Evolutionary conservation across 495 filamentous ascomycete genomes (phyloP).

Genomic region (Neurospora intermedia): DNA sequence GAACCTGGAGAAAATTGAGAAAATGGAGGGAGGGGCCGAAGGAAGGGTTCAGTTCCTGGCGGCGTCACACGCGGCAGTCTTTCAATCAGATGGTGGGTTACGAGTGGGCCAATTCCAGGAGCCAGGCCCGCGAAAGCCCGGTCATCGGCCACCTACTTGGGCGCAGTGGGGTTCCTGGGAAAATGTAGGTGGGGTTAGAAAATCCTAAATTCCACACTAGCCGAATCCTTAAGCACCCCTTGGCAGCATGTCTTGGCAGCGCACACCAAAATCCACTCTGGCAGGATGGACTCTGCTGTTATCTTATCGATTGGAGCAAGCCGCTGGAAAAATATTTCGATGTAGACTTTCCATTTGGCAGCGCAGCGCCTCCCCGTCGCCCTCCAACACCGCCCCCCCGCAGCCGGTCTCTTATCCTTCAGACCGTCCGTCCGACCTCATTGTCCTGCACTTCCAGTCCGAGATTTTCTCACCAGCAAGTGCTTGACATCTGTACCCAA

Average conservation of each 20-base stretch:
- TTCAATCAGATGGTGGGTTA: not conserved
- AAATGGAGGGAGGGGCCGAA: not conserved
- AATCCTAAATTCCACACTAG: not conserved
- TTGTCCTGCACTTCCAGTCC: not conserved
- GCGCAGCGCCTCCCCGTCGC: not conserved
- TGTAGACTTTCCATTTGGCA: not conserved
- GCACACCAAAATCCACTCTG: not conserved
- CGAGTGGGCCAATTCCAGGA: not conserved
- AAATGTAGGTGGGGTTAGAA: not conserved
- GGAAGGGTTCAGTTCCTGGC: not conserved
- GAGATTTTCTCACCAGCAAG: constrained; percentile 8
- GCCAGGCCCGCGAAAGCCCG: not conserved
- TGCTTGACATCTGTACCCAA: not conserved
- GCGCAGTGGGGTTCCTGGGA: not conserved
- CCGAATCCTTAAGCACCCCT: not conserved
- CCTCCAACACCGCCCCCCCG: not conserved
- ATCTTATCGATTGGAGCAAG: constrained; percentile 20
- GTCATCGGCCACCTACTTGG: not conserved
- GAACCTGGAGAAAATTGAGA: not conserved
- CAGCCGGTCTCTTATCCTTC: not conserved
- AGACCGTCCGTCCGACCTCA: not conserved
- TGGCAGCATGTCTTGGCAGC: not conserved
- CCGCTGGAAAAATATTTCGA: constrained; percentile 24
- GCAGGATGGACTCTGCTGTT: constrained; percentile 5
- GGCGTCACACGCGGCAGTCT: not conserved